Conservation (phyloP, 768 basidiomycete genomes). For the Tylopilus subfusipes region DNA sequence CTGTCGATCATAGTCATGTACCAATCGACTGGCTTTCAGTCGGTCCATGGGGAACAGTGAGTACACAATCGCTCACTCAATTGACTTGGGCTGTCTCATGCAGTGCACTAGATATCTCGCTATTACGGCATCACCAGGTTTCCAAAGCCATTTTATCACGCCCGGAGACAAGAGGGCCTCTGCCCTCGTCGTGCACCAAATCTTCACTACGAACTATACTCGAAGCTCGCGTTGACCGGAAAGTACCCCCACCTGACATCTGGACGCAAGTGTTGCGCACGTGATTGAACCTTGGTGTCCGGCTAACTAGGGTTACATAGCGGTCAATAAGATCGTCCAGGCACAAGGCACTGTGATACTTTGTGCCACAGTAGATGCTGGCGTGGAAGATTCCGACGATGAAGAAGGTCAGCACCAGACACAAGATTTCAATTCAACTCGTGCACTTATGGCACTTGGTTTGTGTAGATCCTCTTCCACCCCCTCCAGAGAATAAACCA, state of each 20-base stretch:
- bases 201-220: constrained; percentile 23
- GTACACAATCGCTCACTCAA: background rate
- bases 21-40: constrained; percentile 16
- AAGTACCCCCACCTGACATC: constrained; percentile 45
- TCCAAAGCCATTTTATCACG: constrained; percentile 22
- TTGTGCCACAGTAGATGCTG: constrained; percentile 46
- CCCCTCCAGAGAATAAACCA: constrained; percentile 43
- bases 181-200: constrained; percentile 21
- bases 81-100: background rate
- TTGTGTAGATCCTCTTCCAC: constrained; percentile 21
- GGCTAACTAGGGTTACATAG: constrained; percentile 29
- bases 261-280: constrained; percentile 30
- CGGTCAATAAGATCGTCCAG: constrained; percentile 53
- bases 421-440: constrained; percentile 24
- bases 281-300: background rate
- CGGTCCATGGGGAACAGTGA: constrained; percentile 24
- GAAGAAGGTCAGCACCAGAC: constrained; percentile 22
- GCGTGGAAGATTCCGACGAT: constrained; percentile 35
- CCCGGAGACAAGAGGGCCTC: constrained; percentile 22
- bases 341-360: constrained; percentile 39
- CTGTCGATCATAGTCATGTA: constrained; percentile 18
- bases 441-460: background rate
- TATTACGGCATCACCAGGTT: constrained; percentile 15
- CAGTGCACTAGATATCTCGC: constrained; percentile 10
- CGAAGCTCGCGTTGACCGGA: constrained; percentile 25